Evolutionary conservation across 2,329 filamentous ascomycete species (phyloP).

Genomic region (Myriosclerotinia curreyana): DNA sequence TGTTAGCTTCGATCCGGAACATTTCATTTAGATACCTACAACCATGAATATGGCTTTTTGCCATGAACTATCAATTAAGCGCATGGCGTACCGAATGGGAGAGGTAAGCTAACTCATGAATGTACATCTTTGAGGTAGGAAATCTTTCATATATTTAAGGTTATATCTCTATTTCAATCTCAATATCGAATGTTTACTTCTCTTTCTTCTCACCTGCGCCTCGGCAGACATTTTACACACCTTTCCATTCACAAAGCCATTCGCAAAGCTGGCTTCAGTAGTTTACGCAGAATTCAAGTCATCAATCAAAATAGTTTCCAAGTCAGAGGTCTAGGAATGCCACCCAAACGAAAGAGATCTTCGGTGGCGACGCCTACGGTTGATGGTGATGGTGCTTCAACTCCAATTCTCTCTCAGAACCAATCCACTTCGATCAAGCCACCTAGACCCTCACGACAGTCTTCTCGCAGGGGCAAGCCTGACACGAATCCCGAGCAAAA

Average conservation of each 20-base stretch:
- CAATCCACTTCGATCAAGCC: constrained; percentile 17
- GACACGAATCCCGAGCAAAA: constrained; percentile 38
- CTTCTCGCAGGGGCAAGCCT: constrained; percentile 29
- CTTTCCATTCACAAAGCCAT: background rate
- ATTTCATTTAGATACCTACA: background rate
- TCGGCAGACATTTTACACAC: background rate
- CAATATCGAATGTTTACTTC: constrained; percentile 18
- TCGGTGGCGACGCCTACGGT: constrained; percentile 16
- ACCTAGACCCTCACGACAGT: constrained; percentile 27
- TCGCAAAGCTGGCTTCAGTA: background rate
- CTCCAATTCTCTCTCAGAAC: constrained; percentile 24
- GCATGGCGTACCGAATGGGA: constrained; percentile 10
- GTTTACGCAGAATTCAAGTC: background rate
- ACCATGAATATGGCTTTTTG: background rate
- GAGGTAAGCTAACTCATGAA: constrained; percentile 3
- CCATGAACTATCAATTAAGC: background rate
- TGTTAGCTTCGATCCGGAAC: constrained; percentile 7
- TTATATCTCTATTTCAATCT: background rate
- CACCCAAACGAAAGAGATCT: constrained; percentile 37
- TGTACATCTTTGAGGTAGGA: constrained; percentile 5
- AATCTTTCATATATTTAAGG: background rate
- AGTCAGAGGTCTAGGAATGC: constrained; percentile 26
- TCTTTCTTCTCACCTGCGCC: constrained; percentile 4
- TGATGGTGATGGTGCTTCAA: background rate
- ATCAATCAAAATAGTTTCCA: background rate